These are phyloP conservation scores for Phytophthora crassamura DNA, from an alignment of 352 stramenopile species.

Conservation along the genomic window DNA sequence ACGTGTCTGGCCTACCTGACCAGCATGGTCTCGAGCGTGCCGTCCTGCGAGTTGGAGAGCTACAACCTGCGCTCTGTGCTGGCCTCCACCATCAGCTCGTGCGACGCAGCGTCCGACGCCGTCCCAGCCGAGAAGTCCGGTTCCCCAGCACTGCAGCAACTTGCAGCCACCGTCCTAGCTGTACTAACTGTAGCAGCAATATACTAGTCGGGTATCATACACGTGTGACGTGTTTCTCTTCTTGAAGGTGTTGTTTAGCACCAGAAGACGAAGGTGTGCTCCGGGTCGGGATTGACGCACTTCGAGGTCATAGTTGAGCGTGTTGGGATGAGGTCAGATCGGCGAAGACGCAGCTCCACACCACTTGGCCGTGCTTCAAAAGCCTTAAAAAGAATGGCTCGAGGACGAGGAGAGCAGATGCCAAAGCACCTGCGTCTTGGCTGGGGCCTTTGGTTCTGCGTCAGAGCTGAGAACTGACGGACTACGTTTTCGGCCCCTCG, in stretches of 20 bases:
- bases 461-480: neutral
- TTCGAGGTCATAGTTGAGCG: no score
- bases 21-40: constrained; percentile 25
- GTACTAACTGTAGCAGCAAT: constrained; percentile 1
- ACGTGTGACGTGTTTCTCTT: no score
- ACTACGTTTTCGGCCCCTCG: neutral
- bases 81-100: constrained; percentile 29
- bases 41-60: constrained; percentile 37
- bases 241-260: no score
- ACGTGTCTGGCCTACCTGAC: constrained; percentile 34
- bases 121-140: constrained; percentile 32
- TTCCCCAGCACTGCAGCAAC: neutral
- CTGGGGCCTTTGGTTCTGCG: no score
- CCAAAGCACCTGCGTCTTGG: no score
- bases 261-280: no score
- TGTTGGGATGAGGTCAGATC: no score
- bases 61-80: constrained; percentile 45
- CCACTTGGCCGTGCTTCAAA: no score
- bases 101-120: constrained; percentile 37
- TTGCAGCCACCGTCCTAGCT: constrained; percentile 5
- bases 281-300: no score
- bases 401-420: neutral
- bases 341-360: no score
- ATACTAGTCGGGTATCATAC: neutral
- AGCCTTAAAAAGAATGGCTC: neutral